phyloP scores from a whole-genome alignment of 192 early-diverging fungal genomes.

The Backusella tarrabulga region DNA sequence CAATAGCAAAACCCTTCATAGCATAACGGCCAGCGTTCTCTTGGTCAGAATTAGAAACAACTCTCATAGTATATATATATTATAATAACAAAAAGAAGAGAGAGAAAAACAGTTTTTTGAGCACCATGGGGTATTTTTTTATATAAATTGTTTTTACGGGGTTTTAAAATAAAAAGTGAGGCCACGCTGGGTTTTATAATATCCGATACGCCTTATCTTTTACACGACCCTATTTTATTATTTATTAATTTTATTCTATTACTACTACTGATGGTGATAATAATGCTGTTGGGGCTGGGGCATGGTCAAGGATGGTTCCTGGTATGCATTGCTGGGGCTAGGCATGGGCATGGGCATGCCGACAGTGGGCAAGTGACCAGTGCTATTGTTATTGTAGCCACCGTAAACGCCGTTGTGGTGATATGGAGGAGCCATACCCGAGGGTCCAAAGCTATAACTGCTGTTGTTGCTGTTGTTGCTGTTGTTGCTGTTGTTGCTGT shows the following conservation, averaged over 20 bases:
- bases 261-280: background rate
- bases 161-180: background rate
- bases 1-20: conserved; percentile 44
- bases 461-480: too few species aligned
- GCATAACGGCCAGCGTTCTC: conserved; percentile 32
- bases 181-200: background rate
- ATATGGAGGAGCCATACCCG: background rate
- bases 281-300: background rate
- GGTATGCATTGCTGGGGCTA: background rate
- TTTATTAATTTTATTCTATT: background rate
- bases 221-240: background rate
- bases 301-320: background rate
- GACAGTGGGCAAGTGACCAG: background rate
- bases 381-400: background rate
- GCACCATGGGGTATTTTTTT: background rate
- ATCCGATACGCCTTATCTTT: background rate
- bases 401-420: background rate
- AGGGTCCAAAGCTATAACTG: too few species aligned
- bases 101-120: background rate
- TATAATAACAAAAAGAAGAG: background rate
- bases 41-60: conserved; percentile 35
- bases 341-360: background rate
- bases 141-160: background rate
- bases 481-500: too few species aligned
- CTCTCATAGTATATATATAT: conserved; percentile 28